Percentiles rank a stretch among this genome's conserved stretches.
Evolutionary conservation across 1,284 basidiomycete genomes (phyloP).

Genomic region (Apiotrichum siamense): DNA sequence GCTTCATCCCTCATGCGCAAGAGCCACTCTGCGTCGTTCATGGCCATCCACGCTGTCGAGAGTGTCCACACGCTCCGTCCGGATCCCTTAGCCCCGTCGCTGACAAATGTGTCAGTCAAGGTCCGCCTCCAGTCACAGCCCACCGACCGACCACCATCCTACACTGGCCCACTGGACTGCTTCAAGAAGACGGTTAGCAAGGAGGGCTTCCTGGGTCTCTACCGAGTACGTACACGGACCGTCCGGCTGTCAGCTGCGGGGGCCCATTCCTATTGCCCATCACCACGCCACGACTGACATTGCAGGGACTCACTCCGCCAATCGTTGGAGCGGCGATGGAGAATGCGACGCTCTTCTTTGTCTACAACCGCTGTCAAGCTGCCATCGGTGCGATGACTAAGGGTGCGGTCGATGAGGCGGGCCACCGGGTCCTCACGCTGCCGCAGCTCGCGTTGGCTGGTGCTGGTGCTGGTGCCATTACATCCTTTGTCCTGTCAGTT

Average conservation of each 20-base stretch:
- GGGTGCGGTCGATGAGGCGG: conserved; percentile 34
- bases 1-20: too few relatives aligned
- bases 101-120: conserved; percentile 51
- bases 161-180: conserved; percentile 74
- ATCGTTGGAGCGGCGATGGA: conserved; percentile 85
- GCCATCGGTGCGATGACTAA: conserved; percentile 49
- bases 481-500: conserved; percentile 74
- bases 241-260: too few relatives aligned
- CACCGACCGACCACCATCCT: conserved; percentile 62
- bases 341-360: conserved; percentile 80
- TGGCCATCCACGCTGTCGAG: too few relatives aligned
- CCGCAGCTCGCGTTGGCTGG: conserved; percentile 67
- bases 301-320: conserved; percentile 77
- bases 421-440: conserved; percentile 51
- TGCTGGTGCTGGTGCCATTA: conserved; percentile 71
- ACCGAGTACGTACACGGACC: conserved; percentile 58
- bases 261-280: too few relatives aligned
- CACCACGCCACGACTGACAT: too few relatives aligned
- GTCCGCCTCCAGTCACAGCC: conserved; percentile 78
- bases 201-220: conserved; percentile 71
- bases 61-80: neutral
- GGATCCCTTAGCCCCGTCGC: conserved; percentile 5
- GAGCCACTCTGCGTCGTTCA: too few relatives aligned
- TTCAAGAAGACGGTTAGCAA: conserved; percentile 66
- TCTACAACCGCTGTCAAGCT: conserved; percentile 76